phyloP scores from a whole-genome alignment of 2,329 filamentous ascomycete species.

The Ciborinia camelliae region DNA sequence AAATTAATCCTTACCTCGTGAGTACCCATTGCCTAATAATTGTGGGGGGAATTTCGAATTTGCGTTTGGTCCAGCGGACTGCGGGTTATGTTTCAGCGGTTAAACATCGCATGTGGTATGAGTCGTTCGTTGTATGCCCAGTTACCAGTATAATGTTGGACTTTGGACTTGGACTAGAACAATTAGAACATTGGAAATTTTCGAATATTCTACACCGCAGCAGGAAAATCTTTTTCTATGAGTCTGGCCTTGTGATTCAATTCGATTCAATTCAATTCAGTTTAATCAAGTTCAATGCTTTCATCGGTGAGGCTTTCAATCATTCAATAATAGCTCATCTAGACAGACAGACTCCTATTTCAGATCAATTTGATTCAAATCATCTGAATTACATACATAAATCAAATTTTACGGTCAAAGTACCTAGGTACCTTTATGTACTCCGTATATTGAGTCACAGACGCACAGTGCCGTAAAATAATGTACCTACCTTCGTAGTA shows the following conservation, averaged over 20 bases:
- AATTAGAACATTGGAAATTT: too few relatives aligned
- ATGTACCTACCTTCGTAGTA: too few relatives aligned
- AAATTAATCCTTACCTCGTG: background rate
- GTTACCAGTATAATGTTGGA: too few relatives aligned
- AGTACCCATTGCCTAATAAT: too few relatives aligned
- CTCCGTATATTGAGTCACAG: too few relatives aligned
- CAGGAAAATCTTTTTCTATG: background rate
- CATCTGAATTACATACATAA: background rate
- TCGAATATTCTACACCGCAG: background rate
- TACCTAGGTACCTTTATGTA: too few relatives aligned
- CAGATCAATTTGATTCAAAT: background rate
- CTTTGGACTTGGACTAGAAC: background rate
- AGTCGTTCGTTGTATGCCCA: too few relatives aligned
- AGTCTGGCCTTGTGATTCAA: too few relatives aligned
- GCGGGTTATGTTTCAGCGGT: background rate
- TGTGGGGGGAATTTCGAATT: background rate
- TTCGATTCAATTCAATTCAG: too few relatives aligned
- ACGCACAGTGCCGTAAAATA: too few relatives aligned
- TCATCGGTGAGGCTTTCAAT: background rate
- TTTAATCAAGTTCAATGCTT: too few relatives aligned
- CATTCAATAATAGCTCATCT: background rate
- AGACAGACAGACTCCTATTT: background rate
- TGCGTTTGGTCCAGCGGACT: background rate
- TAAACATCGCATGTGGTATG: background rate
- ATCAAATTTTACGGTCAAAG: too few relatives aligned